A percentile compares a stretch with the other conserved stretches of the same genome.
phyloP scores from a whole-genome alignment of 345 rosid genomes.

The Corchorus olitorius region DNA sequence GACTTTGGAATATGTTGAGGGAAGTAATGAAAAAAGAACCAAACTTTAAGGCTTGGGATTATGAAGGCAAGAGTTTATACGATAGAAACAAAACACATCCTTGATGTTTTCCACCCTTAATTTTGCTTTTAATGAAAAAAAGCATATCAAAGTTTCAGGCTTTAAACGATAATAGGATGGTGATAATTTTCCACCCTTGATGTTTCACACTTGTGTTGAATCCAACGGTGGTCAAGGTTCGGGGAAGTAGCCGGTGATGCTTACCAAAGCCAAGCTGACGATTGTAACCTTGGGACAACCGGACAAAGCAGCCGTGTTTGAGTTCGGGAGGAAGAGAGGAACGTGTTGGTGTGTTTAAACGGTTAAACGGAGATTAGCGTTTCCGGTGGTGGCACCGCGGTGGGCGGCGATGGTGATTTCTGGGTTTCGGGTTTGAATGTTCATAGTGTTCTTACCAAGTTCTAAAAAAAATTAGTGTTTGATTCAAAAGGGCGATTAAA shows the following conservation, averaged over 20 bases:
- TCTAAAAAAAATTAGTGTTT: no score
- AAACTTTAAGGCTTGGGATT: background rate
- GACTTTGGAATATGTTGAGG: background rate
- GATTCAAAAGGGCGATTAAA: no score
- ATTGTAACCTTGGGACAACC: background rate
- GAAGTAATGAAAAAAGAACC: constrained; percentile 16
- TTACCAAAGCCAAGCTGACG: background rate
- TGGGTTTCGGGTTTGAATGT: no score
- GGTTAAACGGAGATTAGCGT: no score
- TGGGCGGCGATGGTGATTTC: no score
- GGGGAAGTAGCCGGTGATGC: background rate
- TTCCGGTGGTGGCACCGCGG: no score
- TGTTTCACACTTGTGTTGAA: background rate
- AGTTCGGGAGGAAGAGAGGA: background rate
- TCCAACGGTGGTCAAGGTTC: background rate
- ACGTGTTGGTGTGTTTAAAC: no score
- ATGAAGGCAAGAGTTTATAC: background rate
- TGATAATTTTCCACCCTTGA: background rate
- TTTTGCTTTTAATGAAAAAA: no score
- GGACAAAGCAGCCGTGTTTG: constrained; percentile 13
- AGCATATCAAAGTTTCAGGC: constrained; percentile 19
- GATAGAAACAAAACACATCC: no score
- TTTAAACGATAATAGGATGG: background rate
- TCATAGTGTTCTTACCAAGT: no score
- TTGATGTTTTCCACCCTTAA: no score